Evolutionary conservation across 352 stramenopile species (phyloP), one percentile per base, ranked within the genome.

Genomic region (Phytophthora meadii): DNA sequence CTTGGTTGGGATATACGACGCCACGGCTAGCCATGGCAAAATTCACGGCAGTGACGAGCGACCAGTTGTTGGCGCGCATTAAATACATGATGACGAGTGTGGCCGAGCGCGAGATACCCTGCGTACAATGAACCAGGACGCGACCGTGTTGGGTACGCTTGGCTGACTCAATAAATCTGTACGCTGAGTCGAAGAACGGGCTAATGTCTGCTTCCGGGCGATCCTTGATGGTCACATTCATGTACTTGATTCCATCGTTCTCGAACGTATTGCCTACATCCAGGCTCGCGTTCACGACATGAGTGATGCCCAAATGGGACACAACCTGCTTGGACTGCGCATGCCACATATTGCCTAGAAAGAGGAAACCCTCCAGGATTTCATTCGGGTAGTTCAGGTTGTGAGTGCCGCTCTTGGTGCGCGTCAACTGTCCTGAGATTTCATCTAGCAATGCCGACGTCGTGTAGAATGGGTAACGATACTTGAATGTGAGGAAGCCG

Each of bases 301-400:
- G 87, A 17, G 87, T 95, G 63, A 95, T 94, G 12, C 85, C 87
- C 40, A 95, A 67, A 62, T 95, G 76, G 3, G 82, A 81, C 25
- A 94, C 56, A 7, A 95, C 83, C 36, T 90, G 76, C 64, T 82
- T 81, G 28, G 74, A 88, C 68, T 95, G 84, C 17, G 87, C 87
- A 66, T 95, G 87, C 87, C 87, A 95, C 85, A 95, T 94, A 69
- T 95, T 95, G 41, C 87, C 87, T 19, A 95, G 72, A 58, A 92
- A 95, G 7, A 95, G 61, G 67, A 95, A 95, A 1, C 85, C 85
- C 48, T 95, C 87, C 32, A 95, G 70, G 51, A 95, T 91, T 61
- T 95, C 87, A 54, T 95, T 95, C 42, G 87, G 87, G 76, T 95
- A 95, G 69, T 93, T 94, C 17, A 95, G 56, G 72, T 92, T 91